Conservation (phyloP, 2,329 filamentous ascomycete species). For the Alternaria triticimaculans region DNA sequence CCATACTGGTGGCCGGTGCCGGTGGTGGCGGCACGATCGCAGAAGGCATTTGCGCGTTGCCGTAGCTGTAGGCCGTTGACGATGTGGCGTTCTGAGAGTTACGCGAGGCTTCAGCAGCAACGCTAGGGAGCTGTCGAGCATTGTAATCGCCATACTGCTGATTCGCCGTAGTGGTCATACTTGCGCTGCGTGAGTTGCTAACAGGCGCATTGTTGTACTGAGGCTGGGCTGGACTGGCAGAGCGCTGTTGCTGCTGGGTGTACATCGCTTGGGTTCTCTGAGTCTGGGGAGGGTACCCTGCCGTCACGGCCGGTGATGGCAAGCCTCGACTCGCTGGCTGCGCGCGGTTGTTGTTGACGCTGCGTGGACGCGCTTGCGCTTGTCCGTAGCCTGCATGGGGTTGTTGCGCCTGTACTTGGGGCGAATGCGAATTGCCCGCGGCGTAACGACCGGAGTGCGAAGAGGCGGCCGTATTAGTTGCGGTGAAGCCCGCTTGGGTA, state of each 20-base stretch:
- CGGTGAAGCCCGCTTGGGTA: constrained; percentile 29
- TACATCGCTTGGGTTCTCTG: constrained; percentile 32
- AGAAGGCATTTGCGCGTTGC: constrained; percentile 14
- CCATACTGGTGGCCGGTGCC: constrained; percentile 20
- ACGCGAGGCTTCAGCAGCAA: constrained; percentile 21
- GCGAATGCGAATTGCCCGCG: constrained; percentile 17
- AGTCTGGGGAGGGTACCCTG: constrained; percentile 37
- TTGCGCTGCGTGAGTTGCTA: constrained; percentile 13
- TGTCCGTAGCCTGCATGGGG: constrained; percentile 30
- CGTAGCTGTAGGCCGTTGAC: constrained; percentile 31
- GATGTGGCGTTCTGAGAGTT: constrained; percentile 16
- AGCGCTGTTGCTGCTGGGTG: constrained; percentile 37
- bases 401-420: constrained; percentile 27
- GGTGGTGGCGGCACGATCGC: constrained; percentile 22
- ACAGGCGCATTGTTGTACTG: constrained; percentile 27
- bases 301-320: constrained; percentile 31
- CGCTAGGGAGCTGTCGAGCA: constrained; percentile 28
- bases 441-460: constrained; percentile 26
- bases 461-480: constrained; percentile 25
- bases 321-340: constrained; percentile 27
- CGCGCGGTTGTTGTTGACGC: constrained; percentile 33
- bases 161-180: constrained; percentile 16
- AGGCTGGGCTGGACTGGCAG: constrained; percentile 36
- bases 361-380: constrained; percentile 34
- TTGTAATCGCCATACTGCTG: constrained; percentile 33